Evolutionary conservation across 768 basidiomycete genomes (phyloP).

Genomic region (Kwoniella sp.): DNA sequence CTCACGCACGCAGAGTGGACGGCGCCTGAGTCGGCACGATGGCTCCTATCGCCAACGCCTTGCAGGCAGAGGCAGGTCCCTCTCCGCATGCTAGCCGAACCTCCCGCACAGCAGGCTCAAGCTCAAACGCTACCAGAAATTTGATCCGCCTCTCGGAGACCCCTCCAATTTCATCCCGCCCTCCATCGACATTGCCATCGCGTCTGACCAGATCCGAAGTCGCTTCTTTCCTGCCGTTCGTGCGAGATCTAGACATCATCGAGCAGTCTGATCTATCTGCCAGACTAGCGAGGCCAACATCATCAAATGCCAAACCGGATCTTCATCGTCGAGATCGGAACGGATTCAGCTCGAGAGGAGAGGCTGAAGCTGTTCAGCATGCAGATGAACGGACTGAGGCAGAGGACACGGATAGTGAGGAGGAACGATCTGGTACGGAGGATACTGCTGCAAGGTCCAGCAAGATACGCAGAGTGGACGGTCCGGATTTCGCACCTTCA

Average conservation of each 20-base stretch:
- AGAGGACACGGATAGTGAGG: constrained; percentile 2
- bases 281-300: not conserved
- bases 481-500: constrained; percentile 10
- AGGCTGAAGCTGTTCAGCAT: not conserved
- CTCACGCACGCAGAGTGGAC: no score
- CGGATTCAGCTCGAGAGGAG: no score
- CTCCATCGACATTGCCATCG: not conserved
- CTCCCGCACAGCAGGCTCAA: not conserved
- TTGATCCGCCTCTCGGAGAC: no score
- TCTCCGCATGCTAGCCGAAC: no score
- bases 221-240: not conserved
- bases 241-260: not conserved
- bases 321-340: no score
- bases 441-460: not conserved
- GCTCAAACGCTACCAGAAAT: not conserved
- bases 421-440: not conserved
- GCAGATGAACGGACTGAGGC: not conserved
- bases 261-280: not conserved
- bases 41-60: not conserved
- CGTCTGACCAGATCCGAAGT: not conserved
- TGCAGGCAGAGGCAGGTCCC: not conserved
- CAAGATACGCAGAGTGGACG: constrained; percentile 9
- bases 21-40: no score
- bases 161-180: no score
- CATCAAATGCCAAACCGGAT: no score